These are phyloP conservation scores for Akanthomyces dipterigenus DNA, from an alignment of 2,329 filamentous ascomycete genomes.

Conservation along the genomic window DNA sequence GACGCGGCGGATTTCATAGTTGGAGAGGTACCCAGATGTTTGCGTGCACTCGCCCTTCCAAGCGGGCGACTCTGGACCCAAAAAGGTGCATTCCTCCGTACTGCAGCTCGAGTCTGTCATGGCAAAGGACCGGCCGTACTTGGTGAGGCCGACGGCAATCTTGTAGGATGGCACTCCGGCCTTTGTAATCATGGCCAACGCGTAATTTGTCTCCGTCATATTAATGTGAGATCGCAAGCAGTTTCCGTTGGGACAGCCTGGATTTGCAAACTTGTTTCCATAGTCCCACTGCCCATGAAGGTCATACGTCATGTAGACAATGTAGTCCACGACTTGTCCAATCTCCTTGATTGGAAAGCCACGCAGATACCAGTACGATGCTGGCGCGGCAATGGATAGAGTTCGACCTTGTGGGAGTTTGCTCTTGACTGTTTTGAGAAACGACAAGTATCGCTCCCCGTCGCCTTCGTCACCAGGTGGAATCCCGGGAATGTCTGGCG, in stretches of 20 bases:
- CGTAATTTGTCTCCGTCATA: constrained; percentile 26
- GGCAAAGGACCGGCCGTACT: constrained; percentile 27
- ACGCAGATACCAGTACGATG: constrained; percentile 29
- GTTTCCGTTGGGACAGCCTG: constrained; percentile 24
- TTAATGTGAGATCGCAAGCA: constrained; percentile 31
- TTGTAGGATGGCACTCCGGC: constrained; percentile 24
- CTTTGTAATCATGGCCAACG: constrained; percentile 30
- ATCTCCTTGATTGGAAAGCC: constrained; percentile 25
- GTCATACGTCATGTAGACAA: constrained; percentile 29
- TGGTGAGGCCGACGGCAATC: constrained; percentile 24
- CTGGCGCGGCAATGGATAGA: neutral
- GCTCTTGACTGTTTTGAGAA: constrained; percentile 19
- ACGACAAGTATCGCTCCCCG: constrained; percentile 25
- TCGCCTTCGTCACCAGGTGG: constrained; percentile 19
- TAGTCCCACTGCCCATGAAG: constrained; percentile 26
- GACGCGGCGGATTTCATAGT: constrained; percentile 24
- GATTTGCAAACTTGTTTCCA: constrained; percentile 21
- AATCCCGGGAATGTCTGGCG: constrained; percentile 21
- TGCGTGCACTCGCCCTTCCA: constrained; percentile 21
- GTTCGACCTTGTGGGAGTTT: constrained; percentile 21
- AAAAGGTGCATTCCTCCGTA: too few relatives aligned
- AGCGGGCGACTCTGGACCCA: constrained; percentile 19
- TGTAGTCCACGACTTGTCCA: constrained; percentile 25
- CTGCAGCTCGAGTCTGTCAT: too few relatives aligned
- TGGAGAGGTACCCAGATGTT: constrained; percentile 21